phyloP scores from a whole-genome alignment of 1,139 yeast species.

The Zygoascus meyerae region DNA sequence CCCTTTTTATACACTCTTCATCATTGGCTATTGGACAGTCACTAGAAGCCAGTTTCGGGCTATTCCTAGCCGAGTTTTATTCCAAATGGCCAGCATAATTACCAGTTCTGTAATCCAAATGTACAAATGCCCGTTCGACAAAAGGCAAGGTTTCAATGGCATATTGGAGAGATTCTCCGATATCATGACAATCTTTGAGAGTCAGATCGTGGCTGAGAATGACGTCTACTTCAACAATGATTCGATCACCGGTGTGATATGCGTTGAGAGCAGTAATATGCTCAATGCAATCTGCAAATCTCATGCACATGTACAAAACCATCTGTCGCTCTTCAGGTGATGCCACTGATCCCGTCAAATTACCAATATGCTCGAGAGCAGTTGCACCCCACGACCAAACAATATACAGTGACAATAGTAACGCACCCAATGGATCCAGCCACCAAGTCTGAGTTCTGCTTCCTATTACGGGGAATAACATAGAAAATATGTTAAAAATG shows the following conservation, averaged over 20 bases:
- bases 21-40: not conserved
- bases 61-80: slow-evolving; percentile 6
- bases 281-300: slow-evolving; percentile 64
- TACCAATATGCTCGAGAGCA: slow-evolving; percentile 66
- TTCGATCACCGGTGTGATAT: slow-evolving; percentile 72
- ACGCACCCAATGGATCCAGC: slow-evolving; percentile 72
- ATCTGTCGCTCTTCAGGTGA: slow-evolving; percentile 58
- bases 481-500: slow-evolving; percentile 62
- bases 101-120: slow-evolving; percentile 55
- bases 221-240: slow-evolving; percentile 72
- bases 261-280: slow-evolving; percentile 64
- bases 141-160: slow-evolving; percentile 70
- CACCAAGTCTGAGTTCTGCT: slow-evolving; percentile 52
- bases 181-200: slow-evolving; percentile 67
- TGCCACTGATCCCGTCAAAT: slow-evolving; percentile 71
- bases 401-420: slow-evolving; percentile 55
- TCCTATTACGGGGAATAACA: slow-evolving; percentile 64
- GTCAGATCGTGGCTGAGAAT: slow-evolving; percentile 50
- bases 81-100: slow-evolving; percentile 35
- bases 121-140: slow-evolving; percentile 79
- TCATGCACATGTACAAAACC: slow-evolving; percentile 56
- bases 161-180: slow-evolving; percentile 76
- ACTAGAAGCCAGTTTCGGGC: not conserved
- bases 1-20: not conserved
- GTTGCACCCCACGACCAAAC: slow-evolving; percentile 54